Percentiles rank a stretch among this genome's conserved stretches.
Conservation (phyloP, 306 rosid species). For the Dryas drummondii region DNA sequence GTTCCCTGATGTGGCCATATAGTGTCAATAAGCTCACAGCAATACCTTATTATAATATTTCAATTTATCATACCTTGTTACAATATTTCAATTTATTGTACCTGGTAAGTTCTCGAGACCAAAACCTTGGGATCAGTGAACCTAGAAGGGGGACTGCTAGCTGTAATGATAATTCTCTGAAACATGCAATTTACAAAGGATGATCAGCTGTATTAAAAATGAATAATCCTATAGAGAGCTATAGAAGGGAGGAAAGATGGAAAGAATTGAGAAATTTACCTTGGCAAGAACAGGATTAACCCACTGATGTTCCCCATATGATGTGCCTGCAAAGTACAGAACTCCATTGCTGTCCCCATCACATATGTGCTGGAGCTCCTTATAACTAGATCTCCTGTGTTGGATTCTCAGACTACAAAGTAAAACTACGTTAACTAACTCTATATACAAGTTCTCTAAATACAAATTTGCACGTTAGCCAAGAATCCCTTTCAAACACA, state of each 20-base stretch:
- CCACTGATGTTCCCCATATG: conserved; percentile 90
- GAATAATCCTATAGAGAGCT: background rate
- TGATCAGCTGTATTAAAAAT: conserved; percentile 18
- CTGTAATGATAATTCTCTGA: conserved; percentile 65
- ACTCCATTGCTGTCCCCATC: conserved; percentile 92
- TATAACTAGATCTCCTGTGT: conserved; percentile 87
- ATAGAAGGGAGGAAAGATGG: background rate
- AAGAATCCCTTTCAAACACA: background rate
- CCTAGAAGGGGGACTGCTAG: conserved; percentile 87
- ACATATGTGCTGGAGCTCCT: conserved; percentile 81
- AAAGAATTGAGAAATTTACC: conserved; percentile 40
- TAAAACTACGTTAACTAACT: conserved; percentile 16
- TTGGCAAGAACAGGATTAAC: conserved; percentile 90
- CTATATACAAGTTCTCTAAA: background rate
- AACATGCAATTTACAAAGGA: conserved; percentile 22
- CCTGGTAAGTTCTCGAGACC: conserved; percentile 92
- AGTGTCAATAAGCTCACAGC: conserved; percentile 16
- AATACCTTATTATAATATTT: background rate
- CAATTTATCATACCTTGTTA: background rate
- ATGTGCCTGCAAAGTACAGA: conserved; percentile 83
- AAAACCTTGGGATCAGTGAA: conserved; percentile 93
- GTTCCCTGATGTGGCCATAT: conserved; percentile 68
- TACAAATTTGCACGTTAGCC: background rate
- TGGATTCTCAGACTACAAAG: conserved; percentile 61
- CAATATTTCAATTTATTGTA: conserved; percentile 13